phyloP scores from a whole-genome alignment of 2,329 filamentous ascomycete species.

The Boeremia exigua region DNA sequence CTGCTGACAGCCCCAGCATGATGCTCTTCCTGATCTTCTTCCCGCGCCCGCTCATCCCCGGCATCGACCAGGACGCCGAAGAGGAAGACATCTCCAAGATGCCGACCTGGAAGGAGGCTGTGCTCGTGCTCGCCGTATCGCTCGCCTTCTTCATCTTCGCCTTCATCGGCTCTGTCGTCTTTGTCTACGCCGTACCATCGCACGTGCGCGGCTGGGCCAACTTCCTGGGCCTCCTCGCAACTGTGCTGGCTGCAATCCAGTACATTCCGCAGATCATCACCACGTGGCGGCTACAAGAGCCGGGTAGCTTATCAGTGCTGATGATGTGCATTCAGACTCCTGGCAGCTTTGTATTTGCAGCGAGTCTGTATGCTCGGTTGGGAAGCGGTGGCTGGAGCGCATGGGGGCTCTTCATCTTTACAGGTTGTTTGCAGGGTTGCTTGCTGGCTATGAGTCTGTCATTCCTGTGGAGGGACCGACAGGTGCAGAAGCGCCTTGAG shows the following conservation, averaged over 20 bases:
- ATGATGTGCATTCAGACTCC: constrained; percentile 99
- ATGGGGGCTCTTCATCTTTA: constrained; percentile 90
- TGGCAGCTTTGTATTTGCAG: constrained; percentile 87
- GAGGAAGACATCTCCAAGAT: constrained; percentile 33
- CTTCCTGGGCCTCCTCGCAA: constrained; percentile 78
- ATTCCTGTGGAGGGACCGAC: constrained; percentile 66
- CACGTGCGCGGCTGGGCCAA: constrained; percentile 83
- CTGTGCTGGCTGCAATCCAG: constrained; percentile 81
- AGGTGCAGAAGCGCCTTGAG: constrained; percentile 32
- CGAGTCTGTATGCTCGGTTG: constrained; percentile 78
- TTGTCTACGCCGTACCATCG: constrained; percentile 68
- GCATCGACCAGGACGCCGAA: constrained; percentile 33
- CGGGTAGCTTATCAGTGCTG: constrained; percentile 89
- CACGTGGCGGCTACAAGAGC: constrained; percentile 82
- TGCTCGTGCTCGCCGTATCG: constrained; percentile 74
- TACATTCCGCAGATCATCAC: constrained; percentile 96
- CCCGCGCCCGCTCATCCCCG: constrained; percentile 49
- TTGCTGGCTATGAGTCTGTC: constrained; percentile 80
- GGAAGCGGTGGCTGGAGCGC: constrained; percentile 90
- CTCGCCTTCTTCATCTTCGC: constrained; percentile 77
- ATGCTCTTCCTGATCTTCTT: constrained; percentile 96
- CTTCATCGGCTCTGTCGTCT: constrained; percentile 67
- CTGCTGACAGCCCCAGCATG: constrained; percentile 63
- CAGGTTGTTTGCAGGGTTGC: constrained; percentile 81
- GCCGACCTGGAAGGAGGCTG: constrained; percentile 75